Percentiles rank a stretch among this genome's conserved stretches.
Evolutionary conservation across 495 filamentous ascomycete species (phyloP).

Genomic region (Lineolata rhizophorae): DNA sequence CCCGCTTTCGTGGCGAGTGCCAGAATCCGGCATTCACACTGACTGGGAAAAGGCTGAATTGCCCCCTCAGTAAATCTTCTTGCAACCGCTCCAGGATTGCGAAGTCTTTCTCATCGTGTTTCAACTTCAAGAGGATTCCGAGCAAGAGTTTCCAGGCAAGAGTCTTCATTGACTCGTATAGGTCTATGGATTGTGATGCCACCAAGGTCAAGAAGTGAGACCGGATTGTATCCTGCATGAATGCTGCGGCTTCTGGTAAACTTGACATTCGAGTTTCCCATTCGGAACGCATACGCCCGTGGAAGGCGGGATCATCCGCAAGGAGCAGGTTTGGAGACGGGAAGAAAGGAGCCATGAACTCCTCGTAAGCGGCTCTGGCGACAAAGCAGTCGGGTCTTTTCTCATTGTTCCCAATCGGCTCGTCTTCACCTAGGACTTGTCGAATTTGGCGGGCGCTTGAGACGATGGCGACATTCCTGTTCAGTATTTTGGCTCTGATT

Average conservation of each 20-base stretch:
- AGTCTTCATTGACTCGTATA: constrained; percentile 14
- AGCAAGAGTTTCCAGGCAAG: constrained; percentile 14
- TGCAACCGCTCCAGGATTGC: constrained; percentile 8
- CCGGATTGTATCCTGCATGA: not conserved
- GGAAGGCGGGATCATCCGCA: constrained; percentile 1
- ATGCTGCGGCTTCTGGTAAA: too few species aligned
- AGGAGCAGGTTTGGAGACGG: constrained; percentile 5
- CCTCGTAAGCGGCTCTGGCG: constrained; percentile 1
- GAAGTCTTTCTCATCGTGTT: not conserved
- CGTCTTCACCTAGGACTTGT: constrained; percentile 1
- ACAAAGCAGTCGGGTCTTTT: constrained; percentile 1
- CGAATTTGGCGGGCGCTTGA: constrained; percentile 1
- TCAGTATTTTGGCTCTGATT: constrained; percentile 5
- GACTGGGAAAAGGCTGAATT: constrained; percentile 16
- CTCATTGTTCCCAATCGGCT: too few species aligned
- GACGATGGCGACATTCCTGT: constrained; percentile 6
- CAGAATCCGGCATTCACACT: constrained; percentile 12
- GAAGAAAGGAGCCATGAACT: constrained; percentile 6
- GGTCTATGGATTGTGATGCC: not conserved
- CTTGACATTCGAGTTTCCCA: not conserved
- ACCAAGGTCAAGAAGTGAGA: not conserved
- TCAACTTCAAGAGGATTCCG: constrained; percentile 6
- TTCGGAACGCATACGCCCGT: not conserved
- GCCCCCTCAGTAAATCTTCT: constrained; percentile 13
- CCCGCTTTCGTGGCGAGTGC: constrained; percentile 12